Conservation (phyloP, 345 rosid species). For the Euphorbia tirucalli region DNA sequence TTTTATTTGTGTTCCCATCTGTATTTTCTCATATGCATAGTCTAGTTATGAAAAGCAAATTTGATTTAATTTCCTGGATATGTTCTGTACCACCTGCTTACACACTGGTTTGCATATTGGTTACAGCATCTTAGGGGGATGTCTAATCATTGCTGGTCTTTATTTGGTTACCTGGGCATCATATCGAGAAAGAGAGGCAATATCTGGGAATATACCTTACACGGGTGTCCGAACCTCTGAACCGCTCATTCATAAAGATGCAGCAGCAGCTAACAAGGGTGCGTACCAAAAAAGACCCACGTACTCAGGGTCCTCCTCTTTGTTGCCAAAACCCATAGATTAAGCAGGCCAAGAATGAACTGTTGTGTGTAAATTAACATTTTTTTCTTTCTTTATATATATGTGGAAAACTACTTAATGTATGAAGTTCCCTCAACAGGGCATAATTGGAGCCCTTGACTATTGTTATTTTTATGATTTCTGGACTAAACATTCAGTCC, state of each 20-base stretch:
- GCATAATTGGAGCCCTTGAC: not conserved
- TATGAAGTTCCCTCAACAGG: not conserved
- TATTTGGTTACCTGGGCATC: conserved; percentile 95
- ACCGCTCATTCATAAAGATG: conserved; percentile 54
- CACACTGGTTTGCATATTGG: conserved; percentile 9
- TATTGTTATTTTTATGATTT: not conserved
- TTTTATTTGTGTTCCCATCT: not conserved
- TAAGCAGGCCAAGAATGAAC: conserved; percentile 2
- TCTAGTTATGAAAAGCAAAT: not conserved
- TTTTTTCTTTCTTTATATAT: too few species aligned
- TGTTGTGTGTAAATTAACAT: not conserved
- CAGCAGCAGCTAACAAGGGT: conserved; percentile 36
- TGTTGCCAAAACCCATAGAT: conserved; percentile 20
- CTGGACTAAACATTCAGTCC: not conserved
- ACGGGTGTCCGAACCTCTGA: conserved; percentile 39
- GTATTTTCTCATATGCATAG: not conserved
- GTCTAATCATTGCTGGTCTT: conserved; percentile 71
- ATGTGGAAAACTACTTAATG: not conserved
- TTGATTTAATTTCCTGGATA: not conserved
- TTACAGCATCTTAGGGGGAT: conserved; percentile 73
- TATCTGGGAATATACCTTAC: conserved; percentile 29
- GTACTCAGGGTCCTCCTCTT: conserved; percentile 14
- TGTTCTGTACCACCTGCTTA: conserved; percentile 8
- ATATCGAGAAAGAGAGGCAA: conserved; percentile 47
- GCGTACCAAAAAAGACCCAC: conserved; percentile 42